Evolutionary conservation across 139 green algal species (phyloP), one percentile per base, ranked within the genome.

Genomic region (Gonium pectorale): DNA sequence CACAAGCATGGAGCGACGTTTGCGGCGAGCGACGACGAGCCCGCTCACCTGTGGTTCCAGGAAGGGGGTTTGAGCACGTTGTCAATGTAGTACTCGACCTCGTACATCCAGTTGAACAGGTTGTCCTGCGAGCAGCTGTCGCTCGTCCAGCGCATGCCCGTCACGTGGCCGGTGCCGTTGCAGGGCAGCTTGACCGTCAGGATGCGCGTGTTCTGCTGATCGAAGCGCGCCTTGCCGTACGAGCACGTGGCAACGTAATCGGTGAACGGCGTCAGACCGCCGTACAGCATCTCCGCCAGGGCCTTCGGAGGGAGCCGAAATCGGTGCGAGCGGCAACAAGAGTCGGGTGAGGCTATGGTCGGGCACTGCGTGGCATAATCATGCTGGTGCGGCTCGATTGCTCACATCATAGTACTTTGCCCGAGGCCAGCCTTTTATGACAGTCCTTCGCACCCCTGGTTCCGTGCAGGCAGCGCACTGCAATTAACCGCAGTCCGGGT

Each of bases 51-150:
- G 59, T 83, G 77, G 31, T 83, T 83, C 77, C 77, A 83, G 44
- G 49, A 31, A 6, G 3, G 46, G 31, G 77, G 77, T 26, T 73
- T 73, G 2, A 85, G 51, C 46, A 68, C 66, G 24, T 85, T 85
- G 46, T 85, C 79, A 41, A 85, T 85, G 51, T 85, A 85, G 24
- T 31, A 77, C 29, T 85, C 79, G 0, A 77, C 79, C 41, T 85
- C 79, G 35, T 85, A 77, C 79, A 85, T 85, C 79, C 79, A 85
- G 35, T 75, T 77, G 37, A 85, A 75, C 64, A 85, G 51, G 49
- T 85, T 85, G 79, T 75, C 64, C 0, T 59, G 40, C 15, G 27
- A 52, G 79, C 79, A 85, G 79, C 64, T 78, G 79, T 11, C 35
- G 46, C 35, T 62, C 26, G 67, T 49, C 79, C 79, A 85, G 24